A percentile compares a stretch with the other conserved stretches of the same genome.
Conservation (phyloP, 2,329 filamentous ascomycete species). For the Alternaria sp. region DNA sequence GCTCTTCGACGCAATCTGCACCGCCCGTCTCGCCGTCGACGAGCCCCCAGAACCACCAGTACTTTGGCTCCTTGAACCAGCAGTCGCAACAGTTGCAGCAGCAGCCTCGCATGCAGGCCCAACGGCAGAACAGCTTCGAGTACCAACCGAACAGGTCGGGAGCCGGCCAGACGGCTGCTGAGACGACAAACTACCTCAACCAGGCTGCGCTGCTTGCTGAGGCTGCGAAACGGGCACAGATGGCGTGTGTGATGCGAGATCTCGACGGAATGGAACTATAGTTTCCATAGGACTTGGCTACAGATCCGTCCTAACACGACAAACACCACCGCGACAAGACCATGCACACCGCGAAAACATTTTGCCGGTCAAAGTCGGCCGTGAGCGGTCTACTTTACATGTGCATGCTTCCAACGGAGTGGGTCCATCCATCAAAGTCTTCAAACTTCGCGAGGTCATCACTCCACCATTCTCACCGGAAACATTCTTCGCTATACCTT, state of each 20-base stretch:
- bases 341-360: neutral
- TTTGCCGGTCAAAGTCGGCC: conserved; percentile 26
- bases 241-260: conserved; percentile 86
- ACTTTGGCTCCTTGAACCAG: conserved; percentile 37
- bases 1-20: conserved; percentile 41
- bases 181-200: conserved; percentile 70
- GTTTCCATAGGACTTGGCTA: neutral
- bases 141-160: conserved; percentile 45
- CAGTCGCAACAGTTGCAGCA: conserved; percentile 37
- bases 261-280: conserved; percentile 73
- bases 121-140: conserved; percentile 38
- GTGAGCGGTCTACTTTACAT: conserved; percentile 15
- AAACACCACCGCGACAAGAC: neutral
- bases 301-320: neutral
- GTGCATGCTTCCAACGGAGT: conserved; percentile 16
- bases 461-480: conserved; percentile 11
- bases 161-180: conserved; percentile 47
- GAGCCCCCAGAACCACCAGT: conserved; percentile 41
- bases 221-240: conserved; percentile 89
- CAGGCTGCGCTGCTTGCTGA: conserved; percentile 89
- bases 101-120: conserved; percentile 37
- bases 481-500: neutral
- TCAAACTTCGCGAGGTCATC: conserved; percentile 5
- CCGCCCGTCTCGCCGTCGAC: conserved; percentile 45
- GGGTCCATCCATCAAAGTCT: conserved; percentile 20